Evolutionary conservation across 768 basidiomycete species (phyloP).

Genomic region (Macrocybe gigantea): DNA sequence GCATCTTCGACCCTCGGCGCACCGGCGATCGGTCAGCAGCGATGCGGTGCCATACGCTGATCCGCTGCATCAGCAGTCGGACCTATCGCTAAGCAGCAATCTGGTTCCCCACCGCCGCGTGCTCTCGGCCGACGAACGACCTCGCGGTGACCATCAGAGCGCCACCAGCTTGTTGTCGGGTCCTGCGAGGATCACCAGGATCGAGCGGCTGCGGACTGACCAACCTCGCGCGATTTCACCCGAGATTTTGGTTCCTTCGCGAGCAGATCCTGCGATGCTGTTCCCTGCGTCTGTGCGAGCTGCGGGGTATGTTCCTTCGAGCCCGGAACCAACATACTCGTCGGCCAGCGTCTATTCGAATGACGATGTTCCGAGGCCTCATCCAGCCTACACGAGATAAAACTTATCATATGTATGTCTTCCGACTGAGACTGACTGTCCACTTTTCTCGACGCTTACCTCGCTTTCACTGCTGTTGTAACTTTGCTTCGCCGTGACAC

Average conservation of each 20-base stretch:
- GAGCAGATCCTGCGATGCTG: conserved; percentile 21
- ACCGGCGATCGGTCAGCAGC: not conserved
- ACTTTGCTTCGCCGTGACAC: no score
- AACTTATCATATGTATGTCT: no score
- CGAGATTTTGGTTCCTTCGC: conserved; percentile 15
- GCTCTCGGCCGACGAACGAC: conserved; percentile 10
- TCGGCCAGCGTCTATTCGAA: conserved; percentile 2
- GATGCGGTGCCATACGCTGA: conserved; percentile 4
- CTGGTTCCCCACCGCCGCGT: conserved; percentile 10
- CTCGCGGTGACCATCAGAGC: conserved; percentile 7
- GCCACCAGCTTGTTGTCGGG: conserved; percentile 1
- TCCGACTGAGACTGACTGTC: no score
- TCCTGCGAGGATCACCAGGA: no score
- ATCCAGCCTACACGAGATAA: no score
- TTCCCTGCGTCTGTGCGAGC: conserved; percentile 32
- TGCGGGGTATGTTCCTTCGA: conserved; percentile 19
- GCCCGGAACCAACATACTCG: not conserved
- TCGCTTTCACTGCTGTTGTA: no score
- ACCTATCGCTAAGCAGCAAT: conserved; percentile 4
- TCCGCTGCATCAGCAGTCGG: conserved; percentile 3
- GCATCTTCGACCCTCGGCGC: no score
- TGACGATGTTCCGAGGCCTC: no score
- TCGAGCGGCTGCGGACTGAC: no score
- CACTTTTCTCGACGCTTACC: no score
- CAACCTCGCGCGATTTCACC: conserved; percentile 14